Conservation (phyloP, 805 yeast genomes). For the Cyberlindnera amylophila region DNA sequence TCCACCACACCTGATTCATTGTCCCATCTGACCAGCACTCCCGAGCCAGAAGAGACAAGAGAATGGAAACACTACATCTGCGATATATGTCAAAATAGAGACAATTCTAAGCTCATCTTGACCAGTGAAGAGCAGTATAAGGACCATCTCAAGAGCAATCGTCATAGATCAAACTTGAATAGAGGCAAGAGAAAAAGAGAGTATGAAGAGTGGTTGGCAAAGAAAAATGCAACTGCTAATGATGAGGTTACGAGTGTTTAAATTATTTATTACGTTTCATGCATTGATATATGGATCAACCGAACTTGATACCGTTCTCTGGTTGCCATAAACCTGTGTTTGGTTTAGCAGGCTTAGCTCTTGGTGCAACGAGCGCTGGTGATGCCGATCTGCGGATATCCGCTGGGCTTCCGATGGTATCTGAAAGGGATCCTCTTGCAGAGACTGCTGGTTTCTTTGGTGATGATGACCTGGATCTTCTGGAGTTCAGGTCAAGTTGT, state of each 20-base stretch:
- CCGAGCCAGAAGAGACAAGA: constrained; percentile 17
- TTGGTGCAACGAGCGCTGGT: constrained; percentile 22
- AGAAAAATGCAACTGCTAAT: constrained; percentile 8
- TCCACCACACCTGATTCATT: constrained; percentile 37
- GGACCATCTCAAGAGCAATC: constrained; percentile 61
- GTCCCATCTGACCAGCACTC: constrained; percentile 22
- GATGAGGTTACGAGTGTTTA: neutral
- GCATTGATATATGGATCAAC: constrained; percentile 5
- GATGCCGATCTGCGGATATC: constrained; percentile 10
- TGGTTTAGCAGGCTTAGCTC: constrained; percentile 14
- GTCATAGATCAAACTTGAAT: constrained; percentile 56
- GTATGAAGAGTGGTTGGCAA: constrained; percentile 41
- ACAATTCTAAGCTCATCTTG: constrained; percentile 53
- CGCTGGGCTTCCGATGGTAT: neutral
- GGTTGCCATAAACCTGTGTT: constrained; percentile 31
- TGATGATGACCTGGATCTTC: constrained; percentile 4
- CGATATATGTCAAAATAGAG: constrained; percentile 54
- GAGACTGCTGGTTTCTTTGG: constrained; percentile 1
- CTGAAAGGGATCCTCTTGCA: no score
- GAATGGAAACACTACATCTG: constrained; percentile 72
- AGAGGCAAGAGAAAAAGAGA: constrained; percentile 48
- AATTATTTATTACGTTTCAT: neutral
- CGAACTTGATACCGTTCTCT: constrained; percentile 24
- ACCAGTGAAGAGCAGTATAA: constrained; percentile 74
- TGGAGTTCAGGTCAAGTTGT: constrained; percentile 26